A percentile compares a stretch with the other conserved stretches of the same genome.
Conservation (phyloP, 768 basidiomycete species). For the Suillus fuscotomentosus region DNA sequence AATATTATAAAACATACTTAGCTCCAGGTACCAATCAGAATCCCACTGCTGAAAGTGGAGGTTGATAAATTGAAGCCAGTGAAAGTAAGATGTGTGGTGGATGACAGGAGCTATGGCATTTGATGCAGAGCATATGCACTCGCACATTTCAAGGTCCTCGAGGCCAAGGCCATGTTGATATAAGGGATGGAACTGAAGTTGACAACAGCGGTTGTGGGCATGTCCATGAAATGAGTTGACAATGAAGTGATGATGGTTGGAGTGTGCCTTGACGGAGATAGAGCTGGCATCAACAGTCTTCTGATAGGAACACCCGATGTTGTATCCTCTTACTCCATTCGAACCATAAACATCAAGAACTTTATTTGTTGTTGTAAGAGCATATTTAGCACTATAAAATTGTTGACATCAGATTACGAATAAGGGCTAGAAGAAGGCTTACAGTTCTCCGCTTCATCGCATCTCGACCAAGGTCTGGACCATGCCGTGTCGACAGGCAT, state of each 20-base stretch:
- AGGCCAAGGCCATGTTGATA: slow-evolving; percentile 14
- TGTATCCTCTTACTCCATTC: slow-evolving; percentile 18
- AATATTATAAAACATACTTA: too few relatives aligned
- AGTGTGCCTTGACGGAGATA: slow-evolving; percentile 9
- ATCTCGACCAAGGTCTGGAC: slow-evolving; percentile 32
- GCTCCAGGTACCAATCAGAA: slow-evolving; percentile 1
- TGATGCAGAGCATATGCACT: slow-evolving; percentile 14
- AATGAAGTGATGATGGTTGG: slow-evolving; percentile 9
- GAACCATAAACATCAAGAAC: slow-evolving; percentile 20
- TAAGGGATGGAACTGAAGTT: slow-evolving; percentile 15
- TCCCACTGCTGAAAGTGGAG: slow-evolving; percentile 11
- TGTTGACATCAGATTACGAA: slow-evolving; percentile 13
- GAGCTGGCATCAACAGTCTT: slow-evolving; percentile 18
- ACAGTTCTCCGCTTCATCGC: slow-evolving; percentile 37
- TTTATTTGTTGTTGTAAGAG: slow-evolving; percentile 15
- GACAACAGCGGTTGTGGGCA: slow-evolving; percentile 18
- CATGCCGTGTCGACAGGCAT: slow-evolving; percentile 34
- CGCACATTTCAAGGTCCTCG: slow-evolving; percentile 19
- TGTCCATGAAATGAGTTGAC: slow-evolving; percentile 23
- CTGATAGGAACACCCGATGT: slow-evolving; percentile 29
- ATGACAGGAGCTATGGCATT: slow-evolving; percentile 11
- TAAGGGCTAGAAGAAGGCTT: background rate
- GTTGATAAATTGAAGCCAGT: slow-evolving; percentile 14
- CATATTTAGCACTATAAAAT: slow-evolving; percentile 5
- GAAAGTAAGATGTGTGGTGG: slow-evolving; percentile 14